These are phyloP conservation scores for Mortierella alpina DNA, from an alignment of 192 early-diverging fungal genomes.

Conservation along the genomic window DNA sequence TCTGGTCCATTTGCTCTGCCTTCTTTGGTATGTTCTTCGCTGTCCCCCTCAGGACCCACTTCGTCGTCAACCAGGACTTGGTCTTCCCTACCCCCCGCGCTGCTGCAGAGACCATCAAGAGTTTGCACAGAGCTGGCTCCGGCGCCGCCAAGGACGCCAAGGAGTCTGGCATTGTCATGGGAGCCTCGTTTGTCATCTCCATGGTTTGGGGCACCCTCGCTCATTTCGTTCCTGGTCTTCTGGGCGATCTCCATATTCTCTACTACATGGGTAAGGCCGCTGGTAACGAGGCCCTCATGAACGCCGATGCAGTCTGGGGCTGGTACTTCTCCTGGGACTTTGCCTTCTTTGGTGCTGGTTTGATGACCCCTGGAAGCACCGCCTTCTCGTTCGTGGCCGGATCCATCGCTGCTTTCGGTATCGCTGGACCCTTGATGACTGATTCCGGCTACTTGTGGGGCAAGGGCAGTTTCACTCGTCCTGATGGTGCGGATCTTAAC, in stretches of 20 bases:
- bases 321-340: constrained; percentile 54
- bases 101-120: constrained; percentile 71
- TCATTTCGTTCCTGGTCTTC: constrained; percentile 57
- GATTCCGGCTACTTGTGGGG: constrained; percentile 43
- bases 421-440: constrained; percentile 69
- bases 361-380: constrained; percentile 68
- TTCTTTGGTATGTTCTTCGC: constrained; percentile 82
- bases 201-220: constrained; percentile 60
- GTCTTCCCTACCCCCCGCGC: constrained; percentile 78
- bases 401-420: constrained; percentile 62
- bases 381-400: constrained; percentile 67
- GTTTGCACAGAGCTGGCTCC: constrained; percentile 59
- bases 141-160: constrained; percentile 61
- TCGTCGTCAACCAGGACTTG: constrained; percentile 74
- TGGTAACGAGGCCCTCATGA: constrained; percentile 47
- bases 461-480: constrained; percentile 45
- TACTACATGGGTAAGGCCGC: constrained; percentile 63
- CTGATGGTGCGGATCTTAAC: constrained; percentile 7
- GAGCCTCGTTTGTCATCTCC: constrained; percentile 54
- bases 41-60: constrained; percentile 71
- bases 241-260: constrained; percentile 58
- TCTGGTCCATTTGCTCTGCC: constrained; percentile 68
- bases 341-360: constrained; percentile 74
- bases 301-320: constrained; percentile 60
- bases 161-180: constrained; percentile 65